Base-by-base conservation (phyloP, 129 eudicot genomes). In the Sambucus nigra region DNA sequence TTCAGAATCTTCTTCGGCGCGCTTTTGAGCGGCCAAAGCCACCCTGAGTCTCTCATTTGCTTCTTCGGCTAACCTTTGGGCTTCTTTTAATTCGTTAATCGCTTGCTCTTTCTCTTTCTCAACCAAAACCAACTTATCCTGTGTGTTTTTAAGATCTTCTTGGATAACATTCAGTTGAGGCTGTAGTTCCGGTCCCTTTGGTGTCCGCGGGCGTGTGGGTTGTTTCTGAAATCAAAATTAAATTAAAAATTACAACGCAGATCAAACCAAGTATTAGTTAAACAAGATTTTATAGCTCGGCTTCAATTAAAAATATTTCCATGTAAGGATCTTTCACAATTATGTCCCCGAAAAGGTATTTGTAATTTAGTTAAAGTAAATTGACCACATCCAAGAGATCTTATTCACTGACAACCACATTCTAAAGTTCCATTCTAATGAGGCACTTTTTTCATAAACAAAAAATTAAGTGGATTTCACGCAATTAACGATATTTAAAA, bases 21-120 rank as follows among this genome's bases (percentile, higher is more conserved):
- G 81, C 73, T 92, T 92, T 64, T 86, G 99, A 60, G 96, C 87
- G 50, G 73, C 82, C 65, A 82, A 45, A 33, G 95, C 95, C 63
- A 72, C 91, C 16, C 60, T 66, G 57, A 92, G 94, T 69, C 86
- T 92, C 67, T 73, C 94, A 63, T 80, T 70, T 26, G 96, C 84
- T 39, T 82, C 91, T 52, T 75, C 92, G 0, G 99, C 83, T 64
- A 67, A 29, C 59, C 57, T 92, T 66, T 82, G 87, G 13, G 84
- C 84, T 76, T 77, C 94, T 59, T 82, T 86, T 53, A 86, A 53
- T 41, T 92, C 99, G 25, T 63, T 68, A 20, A 82, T 47, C 7
- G 83, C 87, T 26, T 82, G 74, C 25, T 47, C 73, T 65, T 82
- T 92, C 60, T 86, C 95, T 65, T 86, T 86, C 71, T 92, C 96